A percentile compares a stretch with the other conserved stretches of the same genome.
phyloP scores from a whole-genome alignment of 768 basidiomycete species.

The Stropharia rugosoannulata region DNA sequence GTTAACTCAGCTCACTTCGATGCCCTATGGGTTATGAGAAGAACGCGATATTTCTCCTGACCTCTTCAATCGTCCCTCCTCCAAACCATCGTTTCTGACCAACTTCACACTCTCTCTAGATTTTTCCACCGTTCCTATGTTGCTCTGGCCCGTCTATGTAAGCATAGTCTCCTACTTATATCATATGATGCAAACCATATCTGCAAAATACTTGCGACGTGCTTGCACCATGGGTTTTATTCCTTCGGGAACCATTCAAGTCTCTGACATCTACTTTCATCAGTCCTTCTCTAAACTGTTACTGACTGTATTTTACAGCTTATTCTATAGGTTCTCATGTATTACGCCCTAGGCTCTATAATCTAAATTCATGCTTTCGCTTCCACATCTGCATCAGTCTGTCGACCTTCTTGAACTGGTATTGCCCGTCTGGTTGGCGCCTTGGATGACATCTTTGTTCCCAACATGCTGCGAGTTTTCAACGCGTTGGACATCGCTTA shows the following conservation, averaged over 20 bases:
- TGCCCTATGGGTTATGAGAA: slow-evolving; percentile 50
- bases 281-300: not conserved
- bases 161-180: slow-evolving; percentile 17
- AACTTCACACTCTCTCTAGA: not conserved
- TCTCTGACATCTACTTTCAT: slow-evolving; percentile 51
- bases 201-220: slow-evolving; percentile 45
- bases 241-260: slow-evolving; percentile 83
- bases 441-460: too few relatives aligned
- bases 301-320: slow-evolving; percentile 1
- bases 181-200: slow-evolving; percentile 39
- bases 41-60: slow-evolving; percentile 45
- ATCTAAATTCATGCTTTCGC: too few relatives aligned
- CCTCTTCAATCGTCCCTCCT: slow-evolving; percentile 1
- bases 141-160: slow-evolving; percentile 17
- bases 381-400: too few relatives aligned
- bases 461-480: too few relatives aligned
- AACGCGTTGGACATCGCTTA: too few relatives aligned
- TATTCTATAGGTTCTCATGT: not conserved
- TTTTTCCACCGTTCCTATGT: not conserved
- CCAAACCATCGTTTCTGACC: not conserved
- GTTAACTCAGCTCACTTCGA: slow-evolving; percentile 72
- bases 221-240: slow-evolving; percentile 57
- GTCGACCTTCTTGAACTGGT: too few relatives aligned
- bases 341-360: too few relatives aligned
- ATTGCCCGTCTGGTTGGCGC: too few relatives aligned